Evolutionary conservation across 177 flowering plant genomes (phyloP).

Genomic region (Vitis hybrid): DNA sequence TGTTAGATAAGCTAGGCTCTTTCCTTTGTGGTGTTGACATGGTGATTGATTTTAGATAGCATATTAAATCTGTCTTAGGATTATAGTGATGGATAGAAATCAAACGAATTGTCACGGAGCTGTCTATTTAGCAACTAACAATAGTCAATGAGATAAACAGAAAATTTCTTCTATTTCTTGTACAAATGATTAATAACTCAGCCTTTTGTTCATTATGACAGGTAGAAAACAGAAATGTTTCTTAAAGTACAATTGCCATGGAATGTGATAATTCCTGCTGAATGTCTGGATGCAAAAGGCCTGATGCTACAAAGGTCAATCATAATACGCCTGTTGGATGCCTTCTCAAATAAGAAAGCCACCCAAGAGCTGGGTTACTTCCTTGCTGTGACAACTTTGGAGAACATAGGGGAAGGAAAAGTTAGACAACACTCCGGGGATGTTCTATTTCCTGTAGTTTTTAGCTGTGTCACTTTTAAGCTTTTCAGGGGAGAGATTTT

Average conservation of each 20-base stretch:
- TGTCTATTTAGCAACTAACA: no score
- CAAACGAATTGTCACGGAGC: no score
- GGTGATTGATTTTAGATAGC: no score
- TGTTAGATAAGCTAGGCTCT: no score
- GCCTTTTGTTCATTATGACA: no score
- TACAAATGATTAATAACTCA: no score
- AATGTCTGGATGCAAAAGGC: slow-evolving; percentile 41
- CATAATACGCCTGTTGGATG: slow-evolving; percentile 58
- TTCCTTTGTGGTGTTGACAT: no score
- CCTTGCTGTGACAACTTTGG: slow-evolving; percentile 59
- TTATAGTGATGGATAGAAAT: no score
- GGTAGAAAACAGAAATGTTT: slow-evolving; percentile 15
- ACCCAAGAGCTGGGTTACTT: slow-evolving; percentile 71
- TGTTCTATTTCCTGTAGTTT: slow-evolving; percentile 74
- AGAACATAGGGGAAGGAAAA: slow-evolving; percentile 63
- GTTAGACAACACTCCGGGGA: slow-evolving; percentile 60
- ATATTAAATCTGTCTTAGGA: no score
- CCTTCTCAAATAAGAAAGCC: slow-evolving; percentile 62
- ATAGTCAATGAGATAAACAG: no score
- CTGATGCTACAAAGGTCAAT: slow-evolving; percentile 61
- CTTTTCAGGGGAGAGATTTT: slow-evolving; percentile 69
- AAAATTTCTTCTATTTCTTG: no score
- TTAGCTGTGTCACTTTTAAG: slow-evolving; percentile 69
- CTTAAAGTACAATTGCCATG: slow-evolving; percentile 35
- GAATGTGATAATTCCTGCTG: slow-evolving; percentile 51